Percentiles rank a stretch among this genome's conserved stretches.
phyloP scores from a whole-genome alignment of 1,284 basidiomycete genomes.

The Ustilago shanxiensis region DNA sequence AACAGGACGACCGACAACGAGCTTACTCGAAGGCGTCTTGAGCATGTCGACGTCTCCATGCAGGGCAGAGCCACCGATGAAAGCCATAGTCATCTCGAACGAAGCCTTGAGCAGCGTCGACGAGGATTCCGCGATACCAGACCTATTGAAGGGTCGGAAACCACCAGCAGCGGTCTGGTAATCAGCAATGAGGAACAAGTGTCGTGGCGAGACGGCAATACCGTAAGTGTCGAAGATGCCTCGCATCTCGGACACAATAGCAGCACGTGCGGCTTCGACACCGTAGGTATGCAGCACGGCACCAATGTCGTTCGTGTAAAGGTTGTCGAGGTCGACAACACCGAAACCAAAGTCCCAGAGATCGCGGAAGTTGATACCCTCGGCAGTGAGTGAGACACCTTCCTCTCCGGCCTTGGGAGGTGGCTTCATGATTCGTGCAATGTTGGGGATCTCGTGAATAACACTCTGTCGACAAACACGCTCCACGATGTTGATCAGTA shows the following conservation, averaged over 20 bases:
- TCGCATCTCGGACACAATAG: conserved; percentile 80
- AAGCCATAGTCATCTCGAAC: conserved; percentile 96
- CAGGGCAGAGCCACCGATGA: conserved; percentile 92
- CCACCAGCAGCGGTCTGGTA: conserved; percentile 98
- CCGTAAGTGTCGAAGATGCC: conserved; percentile 94
- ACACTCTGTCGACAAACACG: conserved; percentile 65
- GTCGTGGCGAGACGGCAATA: conserved; percentile 93
- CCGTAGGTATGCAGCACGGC: conserved; percentile 88
- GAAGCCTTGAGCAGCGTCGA: conserved; percentile 96
- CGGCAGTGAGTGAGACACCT: conserved; percentile 60
- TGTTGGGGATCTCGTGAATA: conserved; percentile 67
- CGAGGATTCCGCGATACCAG: conserved; percentile 88
- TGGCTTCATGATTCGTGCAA: conserved; percentile 63
- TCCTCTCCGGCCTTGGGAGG: conserved; percentile 59
- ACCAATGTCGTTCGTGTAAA: conserved; percentile 96
- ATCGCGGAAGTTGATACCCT: conserved; percentile 80
- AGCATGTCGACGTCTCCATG: conserved; percentile 95
- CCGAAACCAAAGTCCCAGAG: conserved; percentile 87
- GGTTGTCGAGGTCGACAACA: conserved; percentile 84
- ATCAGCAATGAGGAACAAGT: conserved; percentile 96
- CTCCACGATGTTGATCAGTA: conserved; percentile 69
- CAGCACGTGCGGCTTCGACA: conserved; percentile 71
- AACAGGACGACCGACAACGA: conserved; percentile 77
- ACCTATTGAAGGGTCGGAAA: conserved; percentile 97
- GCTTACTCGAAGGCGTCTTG: conserved; percentile 86